Base-by-base conservation (phyloP, 805 yeast species). In the Pichia sporocuriosa region DNA sequence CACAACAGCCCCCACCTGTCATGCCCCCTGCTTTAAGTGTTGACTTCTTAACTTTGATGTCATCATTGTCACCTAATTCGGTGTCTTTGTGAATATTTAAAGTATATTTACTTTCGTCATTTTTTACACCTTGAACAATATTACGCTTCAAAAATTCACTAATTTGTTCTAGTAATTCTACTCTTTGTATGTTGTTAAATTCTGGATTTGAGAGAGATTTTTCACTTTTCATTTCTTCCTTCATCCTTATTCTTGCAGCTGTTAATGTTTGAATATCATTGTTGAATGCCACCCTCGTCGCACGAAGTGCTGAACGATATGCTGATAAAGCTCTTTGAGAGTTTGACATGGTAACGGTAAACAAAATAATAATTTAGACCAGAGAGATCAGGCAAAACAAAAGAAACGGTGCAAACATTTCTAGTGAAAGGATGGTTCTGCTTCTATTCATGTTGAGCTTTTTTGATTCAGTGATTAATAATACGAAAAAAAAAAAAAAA, bases 31-130 rank as follows among this genome's bases (percentile, higher is more conserved):
- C 57, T n/a, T 44, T 46, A 12, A 51, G 45, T 16, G 48, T 49
- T 59, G 75, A 59, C 7, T 66, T 63, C 32, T 69, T 63, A 47
- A 66, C 73, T 58, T 81, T 84, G 51, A 85, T 72, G 35, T 78
- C 71, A 27, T 88, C 95, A 59, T 90, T 90, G 57, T 88, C 96
- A 16, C 97, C 97, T 39, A 90, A 67, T 62, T 90, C 97, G 0
- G 94, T 84, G 36, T 82, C 77, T 37, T 75, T 63, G 57, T 87
- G 96, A 51, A 90, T 79, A 50, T 81, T 81, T 53, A 90, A 68
- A 38, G 64, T 61, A 55, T 69, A 76, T 37, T 65, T 71, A 3
- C 68, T 72, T 13, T 65, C 66, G 2, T 55, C 57, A 17, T 35
- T 60, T 51, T 64, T 71, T 46, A 63, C 67, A 7, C 95, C 97